A percentile compares a stretch with the other conserved stretches of the same genome.
These are phyloP conservation scores for Globisporangium nunn DNA, from an alignment of 352 stramenopile species.

Conservation along the genomic window DNA sequence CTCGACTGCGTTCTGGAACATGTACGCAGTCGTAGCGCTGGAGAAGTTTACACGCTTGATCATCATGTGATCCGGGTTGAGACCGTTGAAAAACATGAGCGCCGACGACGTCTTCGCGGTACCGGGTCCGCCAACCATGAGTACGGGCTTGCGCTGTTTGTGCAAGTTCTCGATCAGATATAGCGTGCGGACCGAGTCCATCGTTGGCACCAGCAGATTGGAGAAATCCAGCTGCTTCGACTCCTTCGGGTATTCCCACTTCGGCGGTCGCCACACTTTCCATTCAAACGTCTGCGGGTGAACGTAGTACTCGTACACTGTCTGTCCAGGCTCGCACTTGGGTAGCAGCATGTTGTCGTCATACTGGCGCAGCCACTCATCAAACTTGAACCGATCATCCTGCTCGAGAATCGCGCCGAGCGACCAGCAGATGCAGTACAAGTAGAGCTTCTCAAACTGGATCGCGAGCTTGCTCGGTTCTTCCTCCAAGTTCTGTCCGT, in stretches of 20 bases:
- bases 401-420: slow-evolving; percentile 94
- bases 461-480: slow-evolving; percentile 61
- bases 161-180: slow-evolving; percentile 91
- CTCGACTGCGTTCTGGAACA: slow-evolving; percentile 97
- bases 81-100: slow-evolving; percentile 96
- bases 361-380: slow-evolving; percentile 92
- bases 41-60: slow-evolving; percentile 99
- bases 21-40: slow-evolving; percentile 95
- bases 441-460: slow-evolving; percentile 93
- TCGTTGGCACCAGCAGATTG: slow-evolving; percentile 97
- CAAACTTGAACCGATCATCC: slow-evolving; percentile 94
- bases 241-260: slow-evolving; percentile 93
- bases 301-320: slow-evolving; percentile 93
- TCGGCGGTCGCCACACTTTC: slow-evolving; percentile 92
- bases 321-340: slow-evolving; percentile 84
- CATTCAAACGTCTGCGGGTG: slow-evolving; percentile 90
- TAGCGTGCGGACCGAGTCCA: slow-evolving; percentile 95
- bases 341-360: slow-evolving; percentile 90
- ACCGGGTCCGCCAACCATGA: slow-evolving; percentile 95
- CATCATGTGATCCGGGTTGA: slow-evolving; percentile 92
- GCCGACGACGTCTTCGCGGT: slow-evolving; percentile 97
- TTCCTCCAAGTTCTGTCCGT: slow-evolving; percentile 58
- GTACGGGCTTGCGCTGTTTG: slow-evolving; percentile 91
- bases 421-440: slow-evolving; percentile 96
- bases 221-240: slow-evolving; percentile 94